Percentiles rank a stretch among this genome's conserved stretches.
These are phyloP conservation scores for Elongisporangium prolatum DNA, from an alignment of 352 stramenopile species.

Conservation along the genomic window DNA sequence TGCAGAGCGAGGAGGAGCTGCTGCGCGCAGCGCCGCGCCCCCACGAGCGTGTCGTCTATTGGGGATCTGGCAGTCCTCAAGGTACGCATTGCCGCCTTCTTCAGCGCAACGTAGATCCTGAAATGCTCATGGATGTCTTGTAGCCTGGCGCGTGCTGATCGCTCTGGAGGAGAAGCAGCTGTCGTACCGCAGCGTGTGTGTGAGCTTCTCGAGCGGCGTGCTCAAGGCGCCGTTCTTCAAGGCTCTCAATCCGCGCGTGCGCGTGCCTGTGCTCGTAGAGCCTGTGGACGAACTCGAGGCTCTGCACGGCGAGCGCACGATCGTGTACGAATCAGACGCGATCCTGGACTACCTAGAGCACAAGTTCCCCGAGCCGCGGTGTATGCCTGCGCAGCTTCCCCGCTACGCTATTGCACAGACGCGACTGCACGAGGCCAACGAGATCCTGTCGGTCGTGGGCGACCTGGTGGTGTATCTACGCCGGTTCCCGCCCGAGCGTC, in stretches of 20 bases:
- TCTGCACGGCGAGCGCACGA: conserved; percentile 16
- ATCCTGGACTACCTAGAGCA: conserved; percentile 83
- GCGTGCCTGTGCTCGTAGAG: conserved; percentile 77
- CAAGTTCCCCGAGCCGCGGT: conserved; percentile 38
- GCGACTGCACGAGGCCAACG: conserved; percentile 76
- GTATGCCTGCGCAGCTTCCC: conserved; percentile 42
- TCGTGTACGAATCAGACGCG: conserved; percentile 75
- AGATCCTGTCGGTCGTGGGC: conserved; percentile 79
- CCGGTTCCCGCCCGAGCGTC: conserved; percentile 53
- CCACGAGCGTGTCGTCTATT: conserved; percentile 78
- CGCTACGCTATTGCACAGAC: conserved; percentile 70
- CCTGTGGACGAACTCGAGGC: conserved; percentile 22
- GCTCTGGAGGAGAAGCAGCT: conserved; percentile 75
- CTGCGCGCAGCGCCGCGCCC: conserved; percentile 44
- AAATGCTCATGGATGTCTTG: neutral
- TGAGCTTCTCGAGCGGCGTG: conserved; percentile 81
- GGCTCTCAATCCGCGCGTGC: conserved; percentile 74
- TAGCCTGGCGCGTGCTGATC: conserved; percentile 81
- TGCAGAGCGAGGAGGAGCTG: conserved; percentile 55
- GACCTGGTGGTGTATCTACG: conserved; percentile 80
- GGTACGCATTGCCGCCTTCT: conserved; percentile 21
- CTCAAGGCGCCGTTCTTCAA: conserved; percentile 78
- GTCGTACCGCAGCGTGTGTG: conserved; percentile 73
- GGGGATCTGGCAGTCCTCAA: conserved; percentile 79
- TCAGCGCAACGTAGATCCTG: neutral